Percentiles rank a stretch among this genome's conserved stretches.
Conservation (phyloP, 805 yeast species). For the Spathaspora girioi region DNA sequence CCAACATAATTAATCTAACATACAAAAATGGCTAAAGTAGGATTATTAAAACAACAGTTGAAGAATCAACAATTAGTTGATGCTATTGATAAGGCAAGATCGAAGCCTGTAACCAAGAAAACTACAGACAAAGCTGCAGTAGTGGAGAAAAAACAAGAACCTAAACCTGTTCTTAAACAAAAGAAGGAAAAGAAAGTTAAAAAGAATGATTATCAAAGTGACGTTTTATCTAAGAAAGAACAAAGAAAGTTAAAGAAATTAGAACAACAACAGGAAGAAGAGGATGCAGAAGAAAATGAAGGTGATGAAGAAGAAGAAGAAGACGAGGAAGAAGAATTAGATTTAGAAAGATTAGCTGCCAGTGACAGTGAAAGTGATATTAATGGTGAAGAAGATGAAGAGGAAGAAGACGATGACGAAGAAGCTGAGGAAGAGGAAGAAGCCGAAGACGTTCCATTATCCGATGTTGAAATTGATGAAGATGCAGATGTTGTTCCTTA, state of each 20-base stretch:
- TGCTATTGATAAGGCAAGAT: constrained; percentile 19
- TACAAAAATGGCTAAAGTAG: constrained; percentile 25
- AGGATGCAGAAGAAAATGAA: constrained; percentile 14
- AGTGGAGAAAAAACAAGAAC: constrained; percentile 1
- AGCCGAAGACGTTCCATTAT: constrained; percentile 79
- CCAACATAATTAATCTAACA: not conserved
- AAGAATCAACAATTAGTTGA: constrained; percentile 23
- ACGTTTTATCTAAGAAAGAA: constrained; percentile 58
- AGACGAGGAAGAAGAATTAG: constrained; percentile 42
- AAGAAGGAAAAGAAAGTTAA: constrained; percentile 12
- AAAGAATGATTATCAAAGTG: constrained; percentile 38
- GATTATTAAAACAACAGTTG: constrained; percentile 29
- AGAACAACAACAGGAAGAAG: constrained; percentile 16
- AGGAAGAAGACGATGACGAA: constrained; percentile 38
- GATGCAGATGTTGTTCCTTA: constrained; percentile 94
- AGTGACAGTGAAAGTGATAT: constrained; percentile 48
- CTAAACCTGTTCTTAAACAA: constrained; percentile 4
- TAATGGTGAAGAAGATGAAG: constrained; percentile 30
- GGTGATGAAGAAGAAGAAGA: constrained; percentile 37
- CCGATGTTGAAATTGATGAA: constrained; percentile 89
- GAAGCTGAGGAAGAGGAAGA: constrained; percentile 56
- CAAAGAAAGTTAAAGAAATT: constrained; percentile 56
- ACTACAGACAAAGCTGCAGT: constrained; percentile 7
- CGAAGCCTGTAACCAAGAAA: constrained; percentile 16
- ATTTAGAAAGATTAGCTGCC: constrained; percentile 52